Conservation (phyloP, 805 yeast genomes). For the Candida chauliodis region DNA sequence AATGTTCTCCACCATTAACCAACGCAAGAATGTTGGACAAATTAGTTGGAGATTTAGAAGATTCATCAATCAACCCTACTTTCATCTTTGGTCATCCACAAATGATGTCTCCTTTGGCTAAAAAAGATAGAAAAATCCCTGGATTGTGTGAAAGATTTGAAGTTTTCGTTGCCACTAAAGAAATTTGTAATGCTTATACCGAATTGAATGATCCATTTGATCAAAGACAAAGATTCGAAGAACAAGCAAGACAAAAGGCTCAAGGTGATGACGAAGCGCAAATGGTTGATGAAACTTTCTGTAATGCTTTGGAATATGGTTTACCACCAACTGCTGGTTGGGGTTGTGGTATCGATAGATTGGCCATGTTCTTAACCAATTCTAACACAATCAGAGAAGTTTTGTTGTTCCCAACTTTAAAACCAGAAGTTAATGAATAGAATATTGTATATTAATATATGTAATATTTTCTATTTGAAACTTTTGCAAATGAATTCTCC, state of each 20-base stretch:
- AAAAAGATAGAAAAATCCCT: conserved; percentile 85
- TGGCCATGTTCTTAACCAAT: conserved; percentile 96
- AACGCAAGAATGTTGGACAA: conserved; percentile 99
- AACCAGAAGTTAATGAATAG: conserved; percentile 61
- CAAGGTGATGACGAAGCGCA: conserved; percentile 99
- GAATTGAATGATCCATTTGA: conserved; percentile 99
- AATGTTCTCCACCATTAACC: conserved; percentile 90
- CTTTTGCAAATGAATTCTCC: too few species aligned
- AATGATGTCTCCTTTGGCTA: conserved; percentile 99
- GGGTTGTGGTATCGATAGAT: conserved; percentile 99
- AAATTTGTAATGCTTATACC: conserved; percentile 96
- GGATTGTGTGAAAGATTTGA: conserved; percentile 98
- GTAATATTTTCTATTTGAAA: too few species aligned
- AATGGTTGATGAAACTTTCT: conserved; percentile 92
- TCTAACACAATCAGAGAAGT: conserved; percentile 98
- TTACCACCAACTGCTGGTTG: conserved; percentile 99
- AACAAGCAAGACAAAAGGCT: conserved; percentile 97
- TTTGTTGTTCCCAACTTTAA: conserved; percentile 95
- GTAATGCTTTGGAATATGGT: conserved; percentile 97
- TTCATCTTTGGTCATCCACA: conserved; percentile 98
- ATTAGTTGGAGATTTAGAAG: conserved; percentile 96
- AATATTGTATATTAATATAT: too few species aligned
- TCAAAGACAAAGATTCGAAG: conserved; percentile 96
- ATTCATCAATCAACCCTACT: conserved; percentile 91
- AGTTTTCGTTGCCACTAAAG: conserved; percentile 97